A percentile compares a stretch with the other conserved stretches of the same genome.
These are phyloP conservation scores for Saccharomyces pastorianus DNA, from an alignment of 1,139 yeast genomes.

Conservation along the genomic window DNA sequence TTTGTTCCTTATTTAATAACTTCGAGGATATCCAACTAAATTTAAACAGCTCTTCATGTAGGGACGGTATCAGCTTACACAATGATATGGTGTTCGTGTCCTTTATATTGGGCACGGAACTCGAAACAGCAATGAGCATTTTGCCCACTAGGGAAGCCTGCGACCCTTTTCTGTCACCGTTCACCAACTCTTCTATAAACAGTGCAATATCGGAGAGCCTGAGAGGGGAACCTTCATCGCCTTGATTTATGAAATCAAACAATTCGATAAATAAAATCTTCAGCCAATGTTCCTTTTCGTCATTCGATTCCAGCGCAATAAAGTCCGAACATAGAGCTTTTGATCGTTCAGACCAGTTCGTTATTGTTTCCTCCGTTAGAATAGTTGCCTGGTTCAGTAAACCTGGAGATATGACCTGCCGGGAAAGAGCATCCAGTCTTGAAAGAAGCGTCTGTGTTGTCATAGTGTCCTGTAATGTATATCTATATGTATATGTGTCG, in stretches of 20 bases:
- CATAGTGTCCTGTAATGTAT: not conserved
- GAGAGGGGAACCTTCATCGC: conserved; percentile 4
- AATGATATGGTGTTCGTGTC: conserved; percentile 10
- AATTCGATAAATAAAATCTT: conserved; percentile 15
- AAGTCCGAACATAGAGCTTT: conserved; percentile 10
- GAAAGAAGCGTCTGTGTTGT: not conserved
- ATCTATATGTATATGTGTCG: not conserved
- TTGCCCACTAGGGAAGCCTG: conserved; percentile 14
- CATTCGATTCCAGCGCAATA: conserved; percentile 7
- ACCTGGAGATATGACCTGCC: not conserved
- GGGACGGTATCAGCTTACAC: conserved; percentile 8
- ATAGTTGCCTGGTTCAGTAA: not conserved
- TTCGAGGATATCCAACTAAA: conserved; percentile 22
- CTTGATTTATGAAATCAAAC: conserved; percentile 11
- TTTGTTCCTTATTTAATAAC: conserved; percentile 18
- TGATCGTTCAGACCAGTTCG: conserved; percentile 13
- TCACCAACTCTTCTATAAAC: conserved; percentile 11
- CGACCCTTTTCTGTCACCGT: conserved; percentile 1
- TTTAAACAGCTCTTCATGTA: conserved; percentile 20
- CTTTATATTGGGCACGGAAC: conserved; percentile 9
- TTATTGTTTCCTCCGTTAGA: conserved; percentile 11
- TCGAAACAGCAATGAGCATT: conserved; percentile 16
- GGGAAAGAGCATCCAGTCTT: not conserved
- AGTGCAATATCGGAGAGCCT: conserved; percentile 10
- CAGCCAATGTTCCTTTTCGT: conserved; percentile 18